Evolutionary conservation across 371 early-diverging fungal genomes (phyloP).

Genomic region (Zopfochytrium polystomum): DNA sequence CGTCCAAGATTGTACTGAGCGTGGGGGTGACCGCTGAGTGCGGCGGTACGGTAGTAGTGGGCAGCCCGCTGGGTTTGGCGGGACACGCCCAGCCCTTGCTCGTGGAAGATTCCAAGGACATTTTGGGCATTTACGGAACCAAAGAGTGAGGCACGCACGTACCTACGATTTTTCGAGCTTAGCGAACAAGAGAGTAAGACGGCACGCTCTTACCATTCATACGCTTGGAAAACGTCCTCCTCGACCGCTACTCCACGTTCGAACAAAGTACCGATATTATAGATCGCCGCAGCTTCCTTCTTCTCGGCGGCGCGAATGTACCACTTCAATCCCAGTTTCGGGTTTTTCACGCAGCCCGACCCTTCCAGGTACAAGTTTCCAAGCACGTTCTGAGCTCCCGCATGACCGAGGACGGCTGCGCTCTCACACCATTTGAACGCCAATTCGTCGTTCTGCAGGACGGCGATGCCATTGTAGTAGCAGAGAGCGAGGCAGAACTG

Average conservation of each 20-base stretch:
- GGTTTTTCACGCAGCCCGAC: slow-evolving; percentile 34
- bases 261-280: slow-evolving; percentile 55
- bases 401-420: slow-evolving; percentile 34
- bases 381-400: slow-evolving; percentile 47
- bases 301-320: slow-evolving; percentile 52
- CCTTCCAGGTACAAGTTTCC: slow-evolving; percentile 54
- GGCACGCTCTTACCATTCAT: slow-evolving; percentile 70
- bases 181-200: slow-evolving; percentile 33
- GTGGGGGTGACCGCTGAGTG: slow-evolving; percentile 68
- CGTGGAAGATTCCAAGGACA: slow-evolving; percentile 80
- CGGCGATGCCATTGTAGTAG: slow-evolving; percentile 54
- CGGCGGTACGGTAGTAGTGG: slow-evolving; percentile 67
- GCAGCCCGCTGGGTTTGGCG: slow-evolving; percentile 58
- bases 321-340: slow-evolving; percentile 35
- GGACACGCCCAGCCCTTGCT: slow-evolving; percentile 68
- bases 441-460: slow-evolving; percentile 20
- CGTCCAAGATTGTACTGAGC: slow-evolving; percentile 86
- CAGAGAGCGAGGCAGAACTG: slow-evolving; percentile 51
- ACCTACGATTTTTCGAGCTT: no score
- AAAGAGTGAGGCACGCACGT: slow-evolving; percentile 73
- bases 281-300: slow-evolving; percentile 51
- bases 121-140: slow-evolving; percentile 81
- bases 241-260: slow-evolving; percentile 51
- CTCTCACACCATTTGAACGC: slow-evolving; percentile 40
- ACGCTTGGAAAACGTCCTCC: slow-evolving; percentile 34